A percentile compares a stretch with the other conserved stretches of the same genome.
Evolutionary conservation across 768 basidiomycete species (phyloP).

Genomic region (Tylopilus subfusipes): DNA sequence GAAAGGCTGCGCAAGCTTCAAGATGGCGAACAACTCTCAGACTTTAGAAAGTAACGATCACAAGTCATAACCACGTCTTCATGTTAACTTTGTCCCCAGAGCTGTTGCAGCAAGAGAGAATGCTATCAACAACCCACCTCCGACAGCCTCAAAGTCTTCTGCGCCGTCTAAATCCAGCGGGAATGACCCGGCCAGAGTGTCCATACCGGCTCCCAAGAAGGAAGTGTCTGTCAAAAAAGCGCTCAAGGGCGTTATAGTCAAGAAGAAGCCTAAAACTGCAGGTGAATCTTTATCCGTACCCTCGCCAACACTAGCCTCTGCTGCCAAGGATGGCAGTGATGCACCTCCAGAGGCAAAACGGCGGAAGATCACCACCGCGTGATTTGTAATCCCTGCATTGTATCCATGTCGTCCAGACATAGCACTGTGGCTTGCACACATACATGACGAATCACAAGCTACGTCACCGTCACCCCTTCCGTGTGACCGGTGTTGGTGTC

Average conservation of each 20-base stretch:
- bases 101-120: constrained; percentile 69
- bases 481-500: constrained; percentile 68
- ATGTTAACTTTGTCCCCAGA: constrained; percentile 32
- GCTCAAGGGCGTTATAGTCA: constrained; percentile 77
- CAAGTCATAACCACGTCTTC: background rate
- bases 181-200: constrained; percentile 25
- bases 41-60: constrained; percentile 68
- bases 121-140: constrained; percentile 42
- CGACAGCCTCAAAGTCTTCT: constrained; percentile 31
- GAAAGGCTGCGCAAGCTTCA: constrained; percentile 69
- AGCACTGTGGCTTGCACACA: constrained; percentile 13
- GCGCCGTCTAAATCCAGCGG: constrained; percentile 30
- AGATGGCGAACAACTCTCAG: constrained; percentile 76
- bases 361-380: constrained; percentile 46
- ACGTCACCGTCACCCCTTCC: constrained; percentile 28
- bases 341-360: constrained; percentile 52
- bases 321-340: constrained; percentile 18
- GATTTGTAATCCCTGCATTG: constrained; percentile 12
- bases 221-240: constrained; percentile 51
- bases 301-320: constrained; percentile 13
- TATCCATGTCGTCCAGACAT: constrained; percentile 9
- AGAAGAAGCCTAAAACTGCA: constrained; percentile 58
- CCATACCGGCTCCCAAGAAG: constrained; percentile 47
- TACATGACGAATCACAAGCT: background rate
- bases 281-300: constrained; percentile 16